A percentile compares a stretch with the other conserved stretches of the same genome.
These are phyloP conservation scores for Cyberlindnera maritima DNA, from an alignment of 805 yeast species.

Conservation along the genomic window DNA sequence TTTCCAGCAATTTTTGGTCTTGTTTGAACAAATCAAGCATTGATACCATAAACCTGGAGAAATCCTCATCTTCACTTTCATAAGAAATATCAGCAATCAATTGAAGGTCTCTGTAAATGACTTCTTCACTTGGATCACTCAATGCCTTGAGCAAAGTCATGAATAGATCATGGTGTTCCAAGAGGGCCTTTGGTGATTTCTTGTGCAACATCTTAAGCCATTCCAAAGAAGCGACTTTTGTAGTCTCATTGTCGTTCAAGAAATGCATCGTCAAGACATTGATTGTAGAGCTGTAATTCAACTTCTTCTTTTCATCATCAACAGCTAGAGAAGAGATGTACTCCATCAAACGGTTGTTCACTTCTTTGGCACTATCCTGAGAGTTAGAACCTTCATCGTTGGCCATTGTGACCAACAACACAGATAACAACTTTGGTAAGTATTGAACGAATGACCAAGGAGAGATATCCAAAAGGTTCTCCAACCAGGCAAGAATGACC, in stretches of 20 bases:
- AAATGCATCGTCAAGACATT: constrained; percentile 72
- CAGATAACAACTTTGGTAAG: constrained; percentile 71
- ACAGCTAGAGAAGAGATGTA: constrained; percentile 34
- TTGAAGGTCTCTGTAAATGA: constrained; percentile 69
- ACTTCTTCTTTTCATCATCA: constrained; percentile 28
- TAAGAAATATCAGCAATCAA: constrained; percentile 69
- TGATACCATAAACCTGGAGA: constrained; percentile 71
- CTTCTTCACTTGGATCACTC: constrained; percentile 69
- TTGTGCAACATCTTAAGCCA: constrained; percentile 85
- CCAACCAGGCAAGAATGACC: constrained; percentile 81
- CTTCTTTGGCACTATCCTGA: constrained; percentile 49
- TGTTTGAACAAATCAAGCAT: constrained; percentile 66
- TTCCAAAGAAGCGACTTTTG: constrained; percentile 80
- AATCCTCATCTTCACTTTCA: constrained; percentile 71
- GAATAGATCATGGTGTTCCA: constrained; percentile 61
- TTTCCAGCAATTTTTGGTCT: constrained; percentile 64
- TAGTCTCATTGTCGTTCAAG: constrained; percentile 70
- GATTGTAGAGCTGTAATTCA: constrained; percentile 60
- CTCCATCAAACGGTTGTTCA: constrained; percentile 56
- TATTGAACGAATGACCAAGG: constrained; percentile 73
- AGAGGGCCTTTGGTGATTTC: constrained; percentile 57
- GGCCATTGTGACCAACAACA: constrained; percentile 61
- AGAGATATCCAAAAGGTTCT: constrained; percentile 65
- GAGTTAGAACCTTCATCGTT: constrained; percentile 40
- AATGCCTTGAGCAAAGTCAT: constrained; percentile 74